A percentile compares a stretch with the other conserved stretches of the same genome.
Evolutionary conservation across 495 filamentous ascomycete genomes (phyloP).

Genomic region (Neurospora sp.): DNA sequence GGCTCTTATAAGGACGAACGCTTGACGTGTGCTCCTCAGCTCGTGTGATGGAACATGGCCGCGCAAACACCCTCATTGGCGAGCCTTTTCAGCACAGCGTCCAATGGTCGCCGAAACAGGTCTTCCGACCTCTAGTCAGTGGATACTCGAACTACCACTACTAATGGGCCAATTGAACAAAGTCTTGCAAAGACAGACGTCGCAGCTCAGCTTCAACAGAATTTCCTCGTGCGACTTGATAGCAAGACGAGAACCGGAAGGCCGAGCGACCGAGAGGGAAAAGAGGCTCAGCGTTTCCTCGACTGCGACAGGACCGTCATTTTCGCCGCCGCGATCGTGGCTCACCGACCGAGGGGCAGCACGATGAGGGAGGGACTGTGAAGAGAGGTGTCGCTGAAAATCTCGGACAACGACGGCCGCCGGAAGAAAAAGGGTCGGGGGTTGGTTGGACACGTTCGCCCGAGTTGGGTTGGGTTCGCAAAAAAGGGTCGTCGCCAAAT

Average conservation of each 20-base stretch:
- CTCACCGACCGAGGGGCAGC: neutral
- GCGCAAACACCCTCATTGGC: constrained; percentile 19
- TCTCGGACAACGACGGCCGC: neutral
- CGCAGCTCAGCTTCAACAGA: constrained; percentile 1
- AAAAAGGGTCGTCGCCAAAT: neutral
- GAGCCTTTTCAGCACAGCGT: constrained; percentile 11
- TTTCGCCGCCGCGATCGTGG: neutral
- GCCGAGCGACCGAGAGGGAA: constrained; percentile 2
- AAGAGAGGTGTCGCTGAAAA: neutral
- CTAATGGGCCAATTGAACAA: constrained; percentile 12
- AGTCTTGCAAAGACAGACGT: constrained; percentile 8
- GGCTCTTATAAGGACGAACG: constrained; percentile 18
- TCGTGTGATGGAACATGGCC: constrained; percentile 15
- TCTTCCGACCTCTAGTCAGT: constrained; percentile 13
- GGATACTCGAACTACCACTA: constrained; percentile 5
- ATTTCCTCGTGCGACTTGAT: constrained; percentile 7
- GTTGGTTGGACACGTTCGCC: neutral
- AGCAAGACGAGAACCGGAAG: constrained; percentile 6
- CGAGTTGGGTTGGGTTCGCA: neutral
- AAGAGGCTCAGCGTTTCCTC: neutral
- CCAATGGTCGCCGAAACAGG: constrained; percentile 24
- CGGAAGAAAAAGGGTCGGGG: neutral
- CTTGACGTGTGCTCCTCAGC: constrained; percentile 6
- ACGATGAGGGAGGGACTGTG: neutral
- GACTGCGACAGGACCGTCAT: neutral